Conservation (phyloP, 2,329 filamentous ascomycete genomes). For the Penicillium sp. region DNA sequence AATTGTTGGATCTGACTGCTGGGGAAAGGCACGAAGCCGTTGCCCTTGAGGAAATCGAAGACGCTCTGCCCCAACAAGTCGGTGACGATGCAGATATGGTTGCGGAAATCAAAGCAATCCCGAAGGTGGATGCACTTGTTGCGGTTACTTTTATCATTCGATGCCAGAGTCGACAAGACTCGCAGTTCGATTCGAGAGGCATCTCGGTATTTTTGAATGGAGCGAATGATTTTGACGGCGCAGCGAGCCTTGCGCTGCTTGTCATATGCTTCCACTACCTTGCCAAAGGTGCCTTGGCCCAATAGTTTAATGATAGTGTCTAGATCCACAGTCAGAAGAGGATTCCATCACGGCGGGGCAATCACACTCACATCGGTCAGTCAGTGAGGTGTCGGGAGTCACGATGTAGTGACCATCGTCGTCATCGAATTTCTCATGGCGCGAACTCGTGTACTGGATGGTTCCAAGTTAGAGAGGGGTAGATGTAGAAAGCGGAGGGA, state of each 20-base stretch:
- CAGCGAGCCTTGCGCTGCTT: constrained; percentile 73
- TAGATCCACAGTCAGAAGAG: constrained; percentile 39
- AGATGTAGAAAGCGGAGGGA: constrained; percentile 5
- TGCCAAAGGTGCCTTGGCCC: constrained; percentile 96
- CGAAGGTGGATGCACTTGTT: constrained; percentile 96
- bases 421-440: constrained; percentile 78
- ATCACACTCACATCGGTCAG: constrained; percentile 73
- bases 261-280: constrained; percentile 92
- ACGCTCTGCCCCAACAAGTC: constrained; percentile 87
- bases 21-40: constrained; percentile 92
- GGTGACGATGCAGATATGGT: constrained; percentile 87
- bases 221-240: constrained; percentile 96
- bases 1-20: constrained; percentile 98
- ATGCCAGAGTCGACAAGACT: constrained; percentile 84
- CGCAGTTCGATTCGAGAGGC: constrained; percentile 91
- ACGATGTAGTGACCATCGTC: constrained; percentile 98
- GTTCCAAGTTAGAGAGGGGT: constrained; percentile 5
- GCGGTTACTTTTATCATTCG: constrained; percentile 85
- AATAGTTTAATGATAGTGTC: constrained; percentile 86
- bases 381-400: constrained; percentile 77
- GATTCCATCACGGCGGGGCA: neutral
- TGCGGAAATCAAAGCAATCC: constrained; percentile 95
- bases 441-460: constrained; percentile 46
- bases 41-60: constrained; percentile 96
- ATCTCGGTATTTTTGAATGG: constrained; percentile 96